Evolutionary conservation across 2,329 filamentous ascomycete species (phyloP), one percentile per base, ranked within the genome.

Genomic region (Fulvia fulva): DNA sequence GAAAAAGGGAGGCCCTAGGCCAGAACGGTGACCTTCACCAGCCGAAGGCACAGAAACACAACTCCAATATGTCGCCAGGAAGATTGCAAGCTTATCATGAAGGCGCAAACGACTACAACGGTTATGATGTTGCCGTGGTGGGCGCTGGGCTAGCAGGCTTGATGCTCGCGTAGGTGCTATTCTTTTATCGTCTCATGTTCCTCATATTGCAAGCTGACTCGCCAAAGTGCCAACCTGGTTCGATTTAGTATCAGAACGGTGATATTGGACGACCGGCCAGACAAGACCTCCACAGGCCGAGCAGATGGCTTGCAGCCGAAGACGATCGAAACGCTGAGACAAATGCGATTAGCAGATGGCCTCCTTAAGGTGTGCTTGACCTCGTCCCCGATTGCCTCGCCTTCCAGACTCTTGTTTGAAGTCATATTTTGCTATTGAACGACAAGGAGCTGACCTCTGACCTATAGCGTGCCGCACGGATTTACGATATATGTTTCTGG

Each of bases 401-500:
- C n/a, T n/a, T n/a, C n/a, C n/a, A n/a, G n/a, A n/a, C n/a, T n/a
- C n/a, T n/a, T n/a, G n/a, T n/a, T n/a, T n/a, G n/a, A n/a, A n/a
- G n/a, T n/a, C n/a, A n/a, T n/a, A n/a, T n/a, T n/a, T n/a, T n/a
- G n/a, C n/a, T n/a, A n/a, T n/a, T n/a, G n/a, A n/a, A n/a, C n/a
- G n/a, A n/a, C n/a, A n/a, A n/a, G n/a, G n/a, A n/a, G n/a, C n/a
- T n/a, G n/a, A n/a, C n/a, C n/a, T n/a, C n/a, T n/a, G n/a, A n/a
- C n/a, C n/a, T n/a, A 34, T 34, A 34, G 62, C 82, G 85, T 65
- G 87, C 86, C 28, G 87, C 87, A 51, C 83, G 83, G 47, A 83
- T 91, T 46, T 89, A 87, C 72, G 88, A 91, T 68, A 90, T 91
- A 60, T 81, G 84, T 45, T 90, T 90, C 70, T 91, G 88, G 87